These are phyloP conservation scores for Magnolia sinica DNA, from an alignment of 164 flowering plant genomes.

Conservation along the genomic window DNA sequence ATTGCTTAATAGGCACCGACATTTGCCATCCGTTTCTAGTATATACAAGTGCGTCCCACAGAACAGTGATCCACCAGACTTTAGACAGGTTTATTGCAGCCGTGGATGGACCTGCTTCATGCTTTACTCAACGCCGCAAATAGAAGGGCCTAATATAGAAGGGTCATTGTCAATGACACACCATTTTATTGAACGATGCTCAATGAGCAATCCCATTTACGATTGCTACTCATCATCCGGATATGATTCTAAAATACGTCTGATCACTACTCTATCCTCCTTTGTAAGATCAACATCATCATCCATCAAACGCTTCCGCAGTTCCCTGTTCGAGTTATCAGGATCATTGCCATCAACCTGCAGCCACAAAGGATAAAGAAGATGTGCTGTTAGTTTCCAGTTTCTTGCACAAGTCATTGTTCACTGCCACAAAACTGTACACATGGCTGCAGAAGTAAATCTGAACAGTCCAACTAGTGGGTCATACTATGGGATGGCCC, in stretches of 20 bases:
- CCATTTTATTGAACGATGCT: no score
- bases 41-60: no score
- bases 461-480: background rate
- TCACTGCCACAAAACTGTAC: background rate
- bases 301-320: constrained; percentile 42
- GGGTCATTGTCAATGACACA: no score
- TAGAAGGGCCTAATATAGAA: no score
- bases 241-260: constrained; percentile 51
- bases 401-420: no score
- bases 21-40: no score
- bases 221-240: constrained; percentile 11
- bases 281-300: constrained; percentile 63
- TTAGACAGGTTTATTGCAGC: no score
- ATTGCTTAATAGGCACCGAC: no score
- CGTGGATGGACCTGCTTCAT: no score
- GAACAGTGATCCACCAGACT: no score
- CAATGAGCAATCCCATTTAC: background rate
- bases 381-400: background rate
- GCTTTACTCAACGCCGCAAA: no score
- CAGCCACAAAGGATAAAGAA: background rate
- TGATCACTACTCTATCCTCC: constrained; percentile 48
- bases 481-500: background rate
- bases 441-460: background rate
- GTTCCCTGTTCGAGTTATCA: constrained; percentile 27
- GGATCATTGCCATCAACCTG: constrained; percentile 56